Evolutionary conservation across 2,329 filamentous ascomycete species (phyloP), one percentile per base, ranked within the genome.

Genomic region (Blastomyces percursus): DNA sequence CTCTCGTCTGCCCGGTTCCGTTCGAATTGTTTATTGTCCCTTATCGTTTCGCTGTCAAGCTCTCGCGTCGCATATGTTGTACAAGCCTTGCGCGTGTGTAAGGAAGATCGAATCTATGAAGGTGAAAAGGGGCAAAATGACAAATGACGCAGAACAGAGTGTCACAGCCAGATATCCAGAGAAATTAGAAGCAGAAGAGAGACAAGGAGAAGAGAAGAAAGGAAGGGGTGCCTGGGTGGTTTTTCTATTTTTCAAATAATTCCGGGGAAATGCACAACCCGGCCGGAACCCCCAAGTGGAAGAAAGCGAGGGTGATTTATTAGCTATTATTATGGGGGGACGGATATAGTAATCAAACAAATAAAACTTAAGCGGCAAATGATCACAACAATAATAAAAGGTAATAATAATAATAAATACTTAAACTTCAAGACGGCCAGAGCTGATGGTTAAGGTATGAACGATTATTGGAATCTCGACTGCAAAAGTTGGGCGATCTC

Each of bases 161-260:
- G 57, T 12, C 24, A 46, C 44, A 48, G 38, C 7, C 16, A 14
- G 38, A 27, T 46, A 35, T 48, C 30, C 27, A 46, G 40, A 35
- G 57, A 32, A 46, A 48, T 59, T 48, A 52, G 30, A 48, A n/a
- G 19, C 16, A 21, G 40, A 56, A 48, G 30, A 56, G 30, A 9
- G 60, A 42, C 9, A 52, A 40, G 32, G 9, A n/a, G 30, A 54
- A 61, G 52, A 32, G 24, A 52, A 44, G 30, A 38, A 38, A 14
- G 50, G 48, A 56, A 35, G n/a, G 60, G 60, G 60, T 35, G 51
- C 11, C 24, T 16, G 14, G 60, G 30, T 56, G 46, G 50, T 56
- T 61, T 61, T 61, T 56, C 51, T 56, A 61, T 56, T 61, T 30
- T 61, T 61, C 60, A 32, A 55, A 54, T 38, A 54, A 61, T 56